Evolutionary conservation across 345 rosid genomes (phyloP), one percentile per base, ranked within the genome.

Genomic region (Eucalyptus pauciflora): DNA sequence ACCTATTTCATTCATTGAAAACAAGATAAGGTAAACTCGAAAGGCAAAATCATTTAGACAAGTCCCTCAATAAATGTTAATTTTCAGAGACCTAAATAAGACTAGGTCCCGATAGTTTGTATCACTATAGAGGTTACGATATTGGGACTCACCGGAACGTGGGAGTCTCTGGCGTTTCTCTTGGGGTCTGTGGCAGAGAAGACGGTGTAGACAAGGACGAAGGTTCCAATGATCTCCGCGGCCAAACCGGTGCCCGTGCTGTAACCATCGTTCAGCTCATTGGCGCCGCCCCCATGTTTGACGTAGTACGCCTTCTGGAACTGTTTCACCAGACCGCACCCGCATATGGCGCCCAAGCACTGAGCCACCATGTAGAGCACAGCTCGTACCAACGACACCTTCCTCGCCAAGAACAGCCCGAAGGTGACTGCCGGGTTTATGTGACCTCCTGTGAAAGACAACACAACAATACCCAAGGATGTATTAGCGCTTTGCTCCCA

Each of bases 131-230:
- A 76, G 83, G 48, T 37, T 6, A 13, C 10, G n/a, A 49, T 7
- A 24, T 45, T 24, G 20, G 33, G 49, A 71, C 93, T 27, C 86
- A 93, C 94, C 11, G 94, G 94, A 76, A 93, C 93, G 64, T 93
- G 94, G 54, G 94, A 93, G 88, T 93, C 94, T 69, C 94, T 87
- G 33, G 94, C 94, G 58, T 79, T 93, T 69, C 94, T 93, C 89
- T 92, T 93, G 51, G 94, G 94, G 62, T 93, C 93, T 20, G 94
- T 93, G 86, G 93, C 94, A 10, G 94, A 86, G 91, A 93, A 93
- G 52, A 93, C 93, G 22, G 94, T 92, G 92, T 93, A 93, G 88
- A 93, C 94, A 48, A 93, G 94, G 83, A 93, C 94, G 58, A 92
- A 93, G 48, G 94, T 93, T 5, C 94, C 94, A 48, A 92, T 92